Base-by-base conservation (phyloP, 495 filamentous ascomycete genomes). In the Talaromyces liani region DNA sequence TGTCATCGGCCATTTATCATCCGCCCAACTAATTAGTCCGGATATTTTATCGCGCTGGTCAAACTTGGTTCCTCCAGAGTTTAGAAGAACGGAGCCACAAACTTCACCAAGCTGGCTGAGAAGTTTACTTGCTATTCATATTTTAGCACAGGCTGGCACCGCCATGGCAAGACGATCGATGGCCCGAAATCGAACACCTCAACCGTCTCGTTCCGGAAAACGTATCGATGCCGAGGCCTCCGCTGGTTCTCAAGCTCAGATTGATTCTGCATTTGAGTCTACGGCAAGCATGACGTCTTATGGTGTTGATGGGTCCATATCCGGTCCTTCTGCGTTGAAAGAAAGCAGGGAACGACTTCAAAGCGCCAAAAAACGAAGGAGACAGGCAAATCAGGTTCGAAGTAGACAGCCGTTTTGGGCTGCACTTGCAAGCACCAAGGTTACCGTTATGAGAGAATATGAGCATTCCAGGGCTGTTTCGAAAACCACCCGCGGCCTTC, bases 351-450 rank as follows among this genome's bases (percentile, higher is more conserved):
- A 85, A 64, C 85, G 84, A 59, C 72, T 80, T 20, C 80, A 78
- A 47, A 83, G 78, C 59, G 87, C 84, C 49, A 94, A 95, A 75
- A 94, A 91, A 79, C 90, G 89, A 74, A 84, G 88, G 72, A 91
- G 91, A 75, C 91, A 96, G 74, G 92, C 89, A 63, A 91, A 90
- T 54, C 90, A 91, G 72, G 91, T 96, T 60, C 81, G 92, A 71
- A 92, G 90, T 69, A 85, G 89, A 62, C 93, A 97, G 77, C 93
- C 93, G 51, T 85, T 97, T 61, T 97, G 93, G 93, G 91, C 93
- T 60, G 93, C 92, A 10, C 84, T 96, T 64, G 93, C 93, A 29
- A 94, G 91, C 73, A 95, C 91, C 61, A 97, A 96, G 75, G 92
- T 96, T 67, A 93, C 92, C 53, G 88, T 96, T 69, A 86, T 93